Percentiles rank a stretch among this genome's conserved stretches.
phyloP scores from a whole-genome alignment of 495 filamentous ascomycete species.

The Hypoxylon lenormandii region DNA sequence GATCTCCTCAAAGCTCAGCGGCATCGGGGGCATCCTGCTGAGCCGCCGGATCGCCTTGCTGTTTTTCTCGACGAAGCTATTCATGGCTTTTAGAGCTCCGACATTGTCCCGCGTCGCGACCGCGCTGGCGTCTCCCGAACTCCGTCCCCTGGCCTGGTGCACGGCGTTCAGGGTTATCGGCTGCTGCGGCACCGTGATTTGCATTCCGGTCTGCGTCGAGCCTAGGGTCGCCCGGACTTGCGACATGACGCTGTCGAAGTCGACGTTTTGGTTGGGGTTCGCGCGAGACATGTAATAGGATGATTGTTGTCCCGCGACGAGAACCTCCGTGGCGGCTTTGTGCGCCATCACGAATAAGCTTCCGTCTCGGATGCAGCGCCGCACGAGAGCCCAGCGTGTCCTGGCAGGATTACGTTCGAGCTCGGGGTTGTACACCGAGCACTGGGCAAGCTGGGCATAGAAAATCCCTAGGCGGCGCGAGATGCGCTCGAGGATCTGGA shows the following conservation, averaged over 20 bases:
- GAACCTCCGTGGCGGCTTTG: constrained; percentile 52
- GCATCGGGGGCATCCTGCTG: constrained; percentile 54
- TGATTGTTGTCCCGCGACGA: constrained; percentile 47
- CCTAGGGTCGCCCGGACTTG: constrained; percentile 54
- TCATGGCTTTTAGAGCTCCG: constrained; percentile 58
- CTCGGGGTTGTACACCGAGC: constrained; percentile 59
- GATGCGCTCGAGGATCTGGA: constrained; percentile 63
- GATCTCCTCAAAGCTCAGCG: constrained; percentile 55
- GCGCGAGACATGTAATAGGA: constrained; percentile 43
- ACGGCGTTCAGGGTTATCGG: constrained; percentile 55
- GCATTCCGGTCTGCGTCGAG: constrained; percentile 37
- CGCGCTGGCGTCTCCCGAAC: constrained; percentile 48
- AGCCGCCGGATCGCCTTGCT: constrained; percentile 60
- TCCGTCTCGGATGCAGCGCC: constrained; percentile 58
- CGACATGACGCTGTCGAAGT: constrained; percentile 61
- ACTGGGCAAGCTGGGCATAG: constrained; percentile 60
- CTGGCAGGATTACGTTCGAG: constrained; percentile 63
- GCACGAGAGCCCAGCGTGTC: constrained; percentile 61
- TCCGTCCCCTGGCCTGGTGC: constrained; percentile 51
- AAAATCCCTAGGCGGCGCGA: constrained; percentile 61
- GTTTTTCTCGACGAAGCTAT: constrained; percentile 61
- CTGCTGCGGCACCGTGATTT: constrained; percentile 26
- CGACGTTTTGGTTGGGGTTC: constrained; percentile 48
- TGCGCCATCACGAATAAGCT: constrained; percentile 62
- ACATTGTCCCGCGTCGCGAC: constrained; percentile 56